Evolutionary conservation across 805 yeast genomes (phyloP).

Genomic region (Sugiyamaella marilandica): DNA sequence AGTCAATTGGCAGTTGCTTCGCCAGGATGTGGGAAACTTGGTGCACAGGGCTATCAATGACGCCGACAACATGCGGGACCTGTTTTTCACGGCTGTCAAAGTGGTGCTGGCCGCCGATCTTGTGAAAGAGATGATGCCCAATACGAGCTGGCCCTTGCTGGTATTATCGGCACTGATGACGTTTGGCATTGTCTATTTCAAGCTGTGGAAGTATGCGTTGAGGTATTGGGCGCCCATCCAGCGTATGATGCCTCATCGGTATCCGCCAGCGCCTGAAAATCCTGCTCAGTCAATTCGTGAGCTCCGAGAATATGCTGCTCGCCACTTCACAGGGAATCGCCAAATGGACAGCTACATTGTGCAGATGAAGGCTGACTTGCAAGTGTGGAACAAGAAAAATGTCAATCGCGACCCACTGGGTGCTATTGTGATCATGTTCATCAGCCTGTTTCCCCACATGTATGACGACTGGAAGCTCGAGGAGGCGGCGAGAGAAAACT

Average conservation of each 20-base stretch:
- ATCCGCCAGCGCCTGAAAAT: background rate
- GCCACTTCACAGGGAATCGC: background rate
- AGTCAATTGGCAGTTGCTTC: background rate
- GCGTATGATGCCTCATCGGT: background rate
- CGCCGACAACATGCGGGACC: background rate
- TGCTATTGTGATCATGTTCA: too few relatives aligned
- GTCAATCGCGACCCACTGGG: too few relatives aligned
- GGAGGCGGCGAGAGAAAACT: too few relatives aligned
- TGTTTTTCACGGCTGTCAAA: background rate
- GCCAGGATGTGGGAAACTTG: background rate
- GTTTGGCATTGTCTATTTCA: background rate
- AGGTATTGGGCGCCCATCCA: background rate
- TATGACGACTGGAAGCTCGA: too few relatives aligned
- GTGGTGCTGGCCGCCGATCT: slow-evolving; percentile 10
- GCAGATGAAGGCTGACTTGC: too few relatives aligned
- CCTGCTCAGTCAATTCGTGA: background rate
- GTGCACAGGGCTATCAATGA: background rate
- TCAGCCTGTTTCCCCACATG: too few relatives aligned
- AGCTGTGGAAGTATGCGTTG: background rate
- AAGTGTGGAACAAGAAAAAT: too few relatives aligned
- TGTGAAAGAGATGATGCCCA: background rate
- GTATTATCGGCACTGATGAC: background rate
- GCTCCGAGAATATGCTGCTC: background rate
- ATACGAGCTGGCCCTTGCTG: background rate
- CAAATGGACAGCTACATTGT: too few relatives aligned